Evolutionary conservation across 2,329 filamentous ascomycete species (phyloP).

Genomic region (Verticillium isaacii): DNA sequence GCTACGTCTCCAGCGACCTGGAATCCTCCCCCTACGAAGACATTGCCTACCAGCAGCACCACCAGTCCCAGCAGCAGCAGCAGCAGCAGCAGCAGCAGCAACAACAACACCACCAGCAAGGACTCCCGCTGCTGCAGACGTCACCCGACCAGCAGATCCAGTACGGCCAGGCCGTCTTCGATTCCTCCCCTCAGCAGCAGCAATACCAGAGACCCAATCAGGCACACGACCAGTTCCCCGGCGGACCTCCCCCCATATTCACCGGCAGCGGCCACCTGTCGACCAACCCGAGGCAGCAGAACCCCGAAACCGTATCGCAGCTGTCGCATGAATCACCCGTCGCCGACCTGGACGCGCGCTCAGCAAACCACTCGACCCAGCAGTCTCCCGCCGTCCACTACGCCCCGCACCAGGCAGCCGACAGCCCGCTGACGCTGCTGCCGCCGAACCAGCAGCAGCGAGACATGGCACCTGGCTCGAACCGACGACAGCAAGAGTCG

Average conservation of each 20-base stretch:
- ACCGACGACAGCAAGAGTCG: conserved; percentile 43
- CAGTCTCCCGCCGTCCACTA: conserved; percentile 37
- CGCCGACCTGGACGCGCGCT: conserved; percentile 41
- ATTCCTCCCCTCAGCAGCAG: conserved; percentile 31
- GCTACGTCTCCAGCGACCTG: conserved; percentile 40
- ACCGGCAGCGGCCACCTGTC: conserved; percentile 25
- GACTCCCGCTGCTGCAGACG: conserved; percentile 24
- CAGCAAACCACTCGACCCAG: conserved; percentile 37
- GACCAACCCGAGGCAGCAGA: conserved; percentile 31
- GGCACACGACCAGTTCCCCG: conserved; percentile 24
- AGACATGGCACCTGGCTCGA: conserved; percentile 41
- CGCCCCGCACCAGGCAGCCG: conserved; percentile 19
- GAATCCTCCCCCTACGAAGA: conserved; percentile 44
- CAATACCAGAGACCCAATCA: conserved; percentile 14
- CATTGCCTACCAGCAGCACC: conserved; percentile 35
- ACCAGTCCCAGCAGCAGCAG: conserved; percentile 20
- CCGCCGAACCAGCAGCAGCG: conserved; percentile 17
- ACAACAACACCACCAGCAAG: conserved; percentile 5
- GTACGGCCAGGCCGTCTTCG: conserved; percentile 32
- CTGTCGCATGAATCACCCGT: conserved; percentile 57
- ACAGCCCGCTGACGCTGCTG: not conserved
- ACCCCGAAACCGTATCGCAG: conserved; percentile 58
- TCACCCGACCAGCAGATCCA: conserved; percentile 32
- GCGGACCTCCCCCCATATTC: conserved; percentile 27
- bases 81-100: conserved; percentile 18